Evolutionary conservation across 2,329 filamentous ascomycete genomes (phyloP).

Genomic region (Ophiosphaerella narmari): DNA sequence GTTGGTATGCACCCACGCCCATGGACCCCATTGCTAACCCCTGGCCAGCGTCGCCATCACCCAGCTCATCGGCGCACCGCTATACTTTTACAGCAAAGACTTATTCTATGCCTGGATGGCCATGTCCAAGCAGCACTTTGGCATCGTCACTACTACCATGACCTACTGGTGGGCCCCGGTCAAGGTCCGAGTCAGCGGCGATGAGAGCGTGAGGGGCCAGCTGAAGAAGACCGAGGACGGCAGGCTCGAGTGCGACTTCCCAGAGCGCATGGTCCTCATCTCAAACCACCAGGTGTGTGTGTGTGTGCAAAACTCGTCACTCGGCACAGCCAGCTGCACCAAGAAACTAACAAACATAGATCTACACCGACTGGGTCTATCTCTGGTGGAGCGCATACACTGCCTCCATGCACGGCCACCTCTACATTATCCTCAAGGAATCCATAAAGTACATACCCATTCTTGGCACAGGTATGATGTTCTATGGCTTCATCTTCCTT

Average conservation of each 20-base stretch:
- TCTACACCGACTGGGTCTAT: conserved; percentile 90
- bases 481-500: conserved; percentile 90
- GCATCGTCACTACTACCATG: conserved; percentile 74
- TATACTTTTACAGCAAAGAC: conserved; percentile 75
- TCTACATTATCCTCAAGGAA: conserved; percentile 91
- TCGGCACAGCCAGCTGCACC: neutral
- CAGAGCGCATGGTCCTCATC: conserved; percentile 78
- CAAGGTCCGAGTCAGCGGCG: conserved; percentile 78
- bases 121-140: conserved; percentile 83
- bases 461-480: conserved; percentile 80
- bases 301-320: too few relatives aligned
- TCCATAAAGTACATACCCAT: conserved; percentile 83
- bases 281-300: conserved; percentile 73
- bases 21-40: conserved; percentile 27
- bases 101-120: conserved; percentile 85
- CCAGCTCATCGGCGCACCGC: conserved; percentile 72
- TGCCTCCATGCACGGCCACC: conserved; percentile 77
- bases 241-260: conserved; percentile 74
- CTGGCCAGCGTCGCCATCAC: conserved; percentile 59
- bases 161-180: conserved; percentile 86
- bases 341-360: conserved; percentile 49
- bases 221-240: conserved; percentile 71
- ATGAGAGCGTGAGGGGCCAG: conserved; percentile 77
- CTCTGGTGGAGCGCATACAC: conserved; percentile 92
- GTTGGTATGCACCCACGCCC: conserved; percentile 32